phyloP scores from a whole-genome alignment of 495 filamentous ascomycete species.

The Hypomontagnella submonticulosa region DNA sequence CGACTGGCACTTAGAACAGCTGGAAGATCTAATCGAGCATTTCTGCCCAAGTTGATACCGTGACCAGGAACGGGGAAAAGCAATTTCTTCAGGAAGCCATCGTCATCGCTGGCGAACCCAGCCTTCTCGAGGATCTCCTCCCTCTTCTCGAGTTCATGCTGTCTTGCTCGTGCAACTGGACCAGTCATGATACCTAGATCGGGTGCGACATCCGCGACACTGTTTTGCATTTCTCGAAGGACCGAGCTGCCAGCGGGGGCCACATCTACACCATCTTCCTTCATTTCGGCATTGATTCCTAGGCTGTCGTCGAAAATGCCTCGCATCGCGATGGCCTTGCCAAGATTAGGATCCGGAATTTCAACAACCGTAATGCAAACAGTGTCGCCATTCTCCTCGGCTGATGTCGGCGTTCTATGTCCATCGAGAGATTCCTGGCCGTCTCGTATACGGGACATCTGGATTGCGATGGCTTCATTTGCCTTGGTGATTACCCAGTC shows the following conservation, averaged over 20 bases:
- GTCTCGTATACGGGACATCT: conserved; percentile 70
- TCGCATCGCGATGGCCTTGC: conserved; percentile 85
- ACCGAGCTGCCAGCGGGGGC: conserved; percentile 77
- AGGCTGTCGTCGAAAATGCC: conserved; percentile 89
- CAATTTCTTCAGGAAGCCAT: conserved; percentile 84
- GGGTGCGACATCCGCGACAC: conserved; percentile 79
- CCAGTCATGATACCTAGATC: conserved; percentile 82
- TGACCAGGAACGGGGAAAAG: conserved; percentile 81
- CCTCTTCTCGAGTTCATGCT: conserved; percentile 80
- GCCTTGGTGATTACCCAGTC: conserved; percentile 93
- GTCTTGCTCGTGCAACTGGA: conserved; percentile 72
- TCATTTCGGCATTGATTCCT: conserved; percentile 98
- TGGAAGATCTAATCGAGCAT: conserved; percentile 79
- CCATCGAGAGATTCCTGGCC: conserved; percentile 73
- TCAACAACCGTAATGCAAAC: conserved; percentile 91
- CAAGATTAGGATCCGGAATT: conserved; percentile 79
- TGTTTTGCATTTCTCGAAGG: conserved; percentile 82
- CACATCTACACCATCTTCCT: conserved; percentile 86
- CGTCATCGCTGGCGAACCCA: conserved; percentile 79
- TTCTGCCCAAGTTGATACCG: conserved; percentile 76
- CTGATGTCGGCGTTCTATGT: conserved; percentile 67
- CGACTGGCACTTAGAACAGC: conserved; percentile 78
- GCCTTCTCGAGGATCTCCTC: conserved; percentile 89
- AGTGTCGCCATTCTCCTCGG: conserved; percentile 79
- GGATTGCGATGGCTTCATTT: conserved; percentile 84